A percentile compares a stretch with the other conserved stretches of the same genome.
Conservation (phyloP, 345 rosid species). For the Odontarrhena argentea region DNA sequence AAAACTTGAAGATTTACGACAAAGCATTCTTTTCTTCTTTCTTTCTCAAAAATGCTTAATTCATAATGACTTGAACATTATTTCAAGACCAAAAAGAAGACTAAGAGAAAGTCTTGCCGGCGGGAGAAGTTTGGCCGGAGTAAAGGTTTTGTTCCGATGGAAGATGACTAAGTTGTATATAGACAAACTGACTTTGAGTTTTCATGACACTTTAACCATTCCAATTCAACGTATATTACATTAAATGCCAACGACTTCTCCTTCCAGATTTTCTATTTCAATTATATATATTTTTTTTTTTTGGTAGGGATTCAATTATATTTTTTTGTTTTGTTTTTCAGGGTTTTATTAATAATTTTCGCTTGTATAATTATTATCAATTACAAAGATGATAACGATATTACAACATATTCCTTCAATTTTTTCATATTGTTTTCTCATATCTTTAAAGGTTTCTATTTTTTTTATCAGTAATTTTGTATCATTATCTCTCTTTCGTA, state of each 20-base stretch:
- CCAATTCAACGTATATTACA: slow-evolving; percentile 26
- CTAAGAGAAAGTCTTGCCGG: slow-evolving; percentile 19
- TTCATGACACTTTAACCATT: slow-evolving; percentile 33
- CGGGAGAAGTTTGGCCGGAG: slow-evolving; percentile 31
- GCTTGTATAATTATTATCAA: no score
- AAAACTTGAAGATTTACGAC: slow-evolving; percentile 56
- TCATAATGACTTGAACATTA: not conserved
- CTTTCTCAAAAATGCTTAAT: not conserved
- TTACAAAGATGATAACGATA: no score
- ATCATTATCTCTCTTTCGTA: no score
- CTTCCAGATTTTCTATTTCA: slow-evolving; percentile 33
- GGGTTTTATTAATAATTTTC: no score
- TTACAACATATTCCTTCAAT: no score
- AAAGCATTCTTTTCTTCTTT: slow-evolving; percentile 52
- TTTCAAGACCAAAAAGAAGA: no score
- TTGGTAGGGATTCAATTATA: slow-evolving; percentile 26
- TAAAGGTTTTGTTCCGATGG: slow-evolving; percentile 20
- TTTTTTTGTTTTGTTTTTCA: not conserved
- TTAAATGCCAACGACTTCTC: slow-evolving; percentile 38
- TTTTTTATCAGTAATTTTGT: no score
- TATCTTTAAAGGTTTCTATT: no score
- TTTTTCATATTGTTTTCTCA: no score
- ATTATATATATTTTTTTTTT: slow-evolving; percentile 23
- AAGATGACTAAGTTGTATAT: slow-evolving; percentile 30
- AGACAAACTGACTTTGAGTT: slow-evolving; percentile 7